phyloP scores from a whole-genome alignment of 345 rosid genomes.

The Lepidium aucheri region DNA sequence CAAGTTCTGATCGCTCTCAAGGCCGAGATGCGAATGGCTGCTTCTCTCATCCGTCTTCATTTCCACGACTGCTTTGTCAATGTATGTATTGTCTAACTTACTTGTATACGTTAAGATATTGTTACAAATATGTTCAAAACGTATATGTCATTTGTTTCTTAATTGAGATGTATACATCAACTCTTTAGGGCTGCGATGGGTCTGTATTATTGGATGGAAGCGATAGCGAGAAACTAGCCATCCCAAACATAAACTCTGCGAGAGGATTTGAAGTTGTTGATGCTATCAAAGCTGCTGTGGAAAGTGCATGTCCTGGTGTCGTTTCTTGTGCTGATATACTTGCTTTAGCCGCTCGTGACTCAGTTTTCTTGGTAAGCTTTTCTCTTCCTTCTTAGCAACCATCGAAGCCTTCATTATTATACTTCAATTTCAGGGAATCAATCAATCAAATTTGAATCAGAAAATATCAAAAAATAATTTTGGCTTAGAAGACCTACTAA shows the following conservation, averaged over 20 bases:
- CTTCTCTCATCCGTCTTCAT: slow-evolving; percentile 47
- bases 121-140: neutral
- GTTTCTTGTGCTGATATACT: slow-evolving; percentile 75
- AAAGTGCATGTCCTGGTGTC: slow-evolving; percentile 55
- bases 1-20: slow-evolving; percentile 43
- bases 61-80: slow-evolving; percentile 68
- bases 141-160: neutral
- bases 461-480: too few relatives aligned
- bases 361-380: slow-evolving; percentile 50
- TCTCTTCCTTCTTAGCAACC: neutral
- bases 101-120: neutral
- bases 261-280: slow-evolving; percentile 62
- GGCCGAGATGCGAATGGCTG: slow-evolving; percentile 61
- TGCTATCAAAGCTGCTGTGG: slow-evolving; percentile 51
- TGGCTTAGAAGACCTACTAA: neutral
- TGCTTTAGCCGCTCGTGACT: slow-evolving; percentile 66
- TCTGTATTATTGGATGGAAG: slow-evolving; percentile 54
- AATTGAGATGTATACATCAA: neutral
- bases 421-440: neutral
- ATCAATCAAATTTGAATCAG: neutral
- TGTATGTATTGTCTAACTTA: slow-evolving; percentile 26
- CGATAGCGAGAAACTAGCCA: slow-evolving; percentile 42
- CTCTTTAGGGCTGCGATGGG: slow-evolving; percentile 53
- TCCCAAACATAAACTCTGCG: slow-evolving; percentile 42
- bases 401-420: neutral